A percentile compares a stretch with the other conserved stretches of the same genome.
phyloP scores from a whole-genome alignment of 108 stramenopile species.

The Skeletonema tropicum region DNA sequence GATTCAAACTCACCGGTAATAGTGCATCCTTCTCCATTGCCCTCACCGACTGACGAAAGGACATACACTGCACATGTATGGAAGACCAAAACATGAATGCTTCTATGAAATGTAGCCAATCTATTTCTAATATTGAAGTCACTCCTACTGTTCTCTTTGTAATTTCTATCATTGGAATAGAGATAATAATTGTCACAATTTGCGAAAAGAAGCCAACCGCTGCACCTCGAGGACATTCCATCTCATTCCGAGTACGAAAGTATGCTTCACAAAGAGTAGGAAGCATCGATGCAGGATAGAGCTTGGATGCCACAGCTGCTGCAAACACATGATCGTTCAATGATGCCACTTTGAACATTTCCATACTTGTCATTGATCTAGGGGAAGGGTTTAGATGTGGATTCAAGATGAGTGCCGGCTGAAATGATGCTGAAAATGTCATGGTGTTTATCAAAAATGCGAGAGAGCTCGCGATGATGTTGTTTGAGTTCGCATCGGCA shows the following conservation, averaged over 20 bases:
- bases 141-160: conserved; percentile 17
- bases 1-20: conserved; percentile 24
- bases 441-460: no score
- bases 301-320: conserved; percentile 13
- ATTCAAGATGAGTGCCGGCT: no score
- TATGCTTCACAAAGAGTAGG: conserved; percentile 22
- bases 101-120: conserved; percentile 46
- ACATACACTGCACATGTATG: conserved; percentile 43
- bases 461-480: no score
- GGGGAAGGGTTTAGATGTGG: no score
- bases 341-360: no score
- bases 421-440: no score
- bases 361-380: no score
- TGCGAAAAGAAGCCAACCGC: conserved; percentile 39
- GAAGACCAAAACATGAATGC: conserved; percentile 32
- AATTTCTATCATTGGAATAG: conserved; percentile 37
- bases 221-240: conserved; percentile 40
- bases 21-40: conserved; percentile 2
- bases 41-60: conserved; percentile 35
- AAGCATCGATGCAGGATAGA: conserved; percentile 28
- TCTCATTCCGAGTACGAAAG: conserved; percentile 28
- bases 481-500: no score
- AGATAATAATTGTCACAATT: conserved; percentile 22
- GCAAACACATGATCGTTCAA: conserved; percentile 5
- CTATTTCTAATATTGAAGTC: conserved; percentile 29